Conservation (phyloP, 1,284 basidiomycete species). For the Sporisorium sorghi region DNA sequence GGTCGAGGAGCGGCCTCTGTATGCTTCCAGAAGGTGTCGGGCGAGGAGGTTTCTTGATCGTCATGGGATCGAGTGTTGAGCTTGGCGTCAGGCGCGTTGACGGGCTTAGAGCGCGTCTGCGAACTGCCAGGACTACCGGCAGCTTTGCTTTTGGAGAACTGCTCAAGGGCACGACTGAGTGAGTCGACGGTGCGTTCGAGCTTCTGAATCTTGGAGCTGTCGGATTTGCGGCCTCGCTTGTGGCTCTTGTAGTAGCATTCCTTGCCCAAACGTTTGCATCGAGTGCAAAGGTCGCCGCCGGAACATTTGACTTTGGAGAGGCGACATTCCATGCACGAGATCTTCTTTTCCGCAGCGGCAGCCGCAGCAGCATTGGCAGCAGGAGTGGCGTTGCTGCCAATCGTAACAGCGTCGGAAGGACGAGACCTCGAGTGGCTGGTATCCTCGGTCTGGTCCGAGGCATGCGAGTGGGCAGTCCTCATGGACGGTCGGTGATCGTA, state of each 20-base stretch:
- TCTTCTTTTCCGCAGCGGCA: constrained; percentile 43
- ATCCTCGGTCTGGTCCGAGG: constrained; percentile 11
- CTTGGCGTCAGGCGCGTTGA: constrained; percentile 6
- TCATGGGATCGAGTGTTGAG: background rate
- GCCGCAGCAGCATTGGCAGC: constrained; percentile 6
- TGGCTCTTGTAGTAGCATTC: constrained; percentile 51
- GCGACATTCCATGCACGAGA: constrained; percentile 55
- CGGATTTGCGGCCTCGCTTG: constrained; percentile 55
- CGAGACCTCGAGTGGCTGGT: background rate
- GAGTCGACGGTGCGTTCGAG: constrained; percentile 52
- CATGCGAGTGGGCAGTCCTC: constrained; percentile 6
- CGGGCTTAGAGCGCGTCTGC: constrained; percentile 8
- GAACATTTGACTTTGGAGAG: constrained; percentile 53
- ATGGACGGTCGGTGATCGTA: constrained; percentile 6
- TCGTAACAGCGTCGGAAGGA: background rate
- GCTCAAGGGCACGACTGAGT: constrained; percentile 44
- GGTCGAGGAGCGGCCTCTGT: constrained; percentile 6
- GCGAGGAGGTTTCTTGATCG: constrained; percentile 17
- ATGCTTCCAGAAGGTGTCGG: constrained; percentile 19
- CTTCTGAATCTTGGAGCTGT: constrained; percentile 54
- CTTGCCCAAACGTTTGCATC: constrained; percentile 46
- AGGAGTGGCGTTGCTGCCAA: background rate
- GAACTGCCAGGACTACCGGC: constrained; percentile 14
- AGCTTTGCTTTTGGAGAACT: constrained; percentile 38
- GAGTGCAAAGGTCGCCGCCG: constrained; percentile 41